These are phyloP conservation scores for Suillus bovinus DNA, from an alignment of 768 basidiomycete genomes.

Conservation along the genomic window DNA sequence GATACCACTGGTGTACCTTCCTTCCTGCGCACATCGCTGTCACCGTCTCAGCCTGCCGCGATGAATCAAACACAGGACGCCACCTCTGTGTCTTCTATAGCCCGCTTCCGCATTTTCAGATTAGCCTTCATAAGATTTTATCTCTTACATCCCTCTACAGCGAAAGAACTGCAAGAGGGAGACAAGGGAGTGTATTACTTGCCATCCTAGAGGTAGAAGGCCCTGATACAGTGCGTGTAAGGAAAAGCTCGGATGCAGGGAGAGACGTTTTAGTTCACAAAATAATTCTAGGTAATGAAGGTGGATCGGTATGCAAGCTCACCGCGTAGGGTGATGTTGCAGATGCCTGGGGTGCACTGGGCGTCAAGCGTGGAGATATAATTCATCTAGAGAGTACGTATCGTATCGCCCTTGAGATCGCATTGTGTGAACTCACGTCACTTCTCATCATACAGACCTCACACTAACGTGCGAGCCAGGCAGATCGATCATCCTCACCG, in stretches of 20 bases:
- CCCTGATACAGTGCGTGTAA: constrained; percentile 65
- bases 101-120: constrained; percentile 70
- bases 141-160: constrained; percentile 44
- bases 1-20: constrained; percentile 23
- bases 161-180: constrained; percentile 27
- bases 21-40: constrained; percentile 30
- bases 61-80: constrained; percentile 47
- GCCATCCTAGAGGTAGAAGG: constrained; percentile 78
- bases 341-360: constrained; percentile 62
- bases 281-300: constrained; percentile 73
- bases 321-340: constrained; percentile 81
- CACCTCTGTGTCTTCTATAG: constrained; percentile 59
- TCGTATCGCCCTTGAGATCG: neutral
- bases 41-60: constrained; percentile 11
- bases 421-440: constrained; percentile 1
- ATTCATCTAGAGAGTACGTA: constrained; percentile 67
- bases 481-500: constrained; percentile 54
- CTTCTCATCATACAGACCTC: constrained; percentile 45
- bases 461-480: constrained; percentile 45
- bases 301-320: constrained; percentile 64
- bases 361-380: constrained; percentile 69
- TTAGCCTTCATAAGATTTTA: constrained; percentile 63
- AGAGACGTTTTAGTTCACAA: constrained; percentile 67
- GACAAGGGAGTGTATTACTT: constrained; percentile 59
- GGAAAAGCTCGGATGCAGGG: constrained; percentile 70